Evolutionary conservation across 768 basidiomycete genomes (phyloP).

Genomic region (Phanerochaete carnosa): DNA sequence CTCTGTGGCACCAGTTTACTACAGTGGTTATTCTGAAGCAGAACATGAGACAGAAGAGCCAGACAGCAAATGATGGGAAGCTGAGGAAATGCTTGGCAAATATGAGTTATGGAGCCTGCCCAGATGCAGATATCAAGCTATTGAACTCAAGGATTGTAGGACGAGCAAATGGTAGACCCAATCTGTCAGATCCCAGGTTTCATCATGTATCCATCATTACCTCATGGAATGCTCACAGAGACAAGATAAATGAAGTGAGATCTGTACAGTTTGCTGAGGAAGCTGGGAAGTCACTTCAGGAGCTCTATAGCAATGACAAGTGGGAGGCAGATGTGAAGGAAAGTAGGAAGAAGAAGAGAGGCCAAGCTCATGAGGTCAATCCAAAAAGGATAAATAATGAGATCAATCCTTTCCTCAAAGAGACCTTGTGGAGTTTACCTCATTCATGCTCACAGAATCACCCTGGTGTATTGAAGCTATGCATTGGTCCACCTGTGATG

Average conservation of each 20-base stretch:
- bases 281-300: too few species aligned
- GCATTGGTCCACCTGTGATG: conserved; percentile 18
- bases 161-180: neutral
- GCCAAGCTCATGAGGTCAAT: neutral
- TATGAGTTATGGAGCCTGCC: conserved; percentile 38
- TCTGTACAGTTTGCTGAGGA: conserved; percentile 23
- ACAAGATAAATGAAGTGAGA: conserved; percentile 35
- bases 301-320: too few species aligned
- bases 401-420: too few species aligned
- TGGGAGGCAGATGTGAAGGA: too few species aligned
- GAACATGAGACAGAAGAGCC: conserved; percentile 16
- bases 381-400: neutral
- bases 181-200: conserved; percentile 21
- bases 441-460: conserved; percentile 14
- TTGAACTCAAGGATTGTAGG: conserved; percentile 25
- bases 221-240: conserved; percentile 32
- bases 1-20: conserved; percentile 17
- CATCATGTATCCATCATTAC: conserved; percentile 37
- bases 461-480: conserved; percentile 15
- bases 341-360: neutral
- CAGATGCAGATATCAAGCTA: conserved; percentile 34
- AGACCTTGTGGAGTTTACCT: conserved; percentile 22
- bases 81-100: conserved; percentile 32
- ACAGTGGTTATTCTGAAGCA: conserved; percentile 18
- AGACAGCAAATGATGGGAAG: conserved; percentile 22